Evolutionary conservation across 2,329 filamentous ascomycete genomes (phyloP), one percentile per base, ranked within the genome.

Genomic region (Diaporthe sp.): DNA sequence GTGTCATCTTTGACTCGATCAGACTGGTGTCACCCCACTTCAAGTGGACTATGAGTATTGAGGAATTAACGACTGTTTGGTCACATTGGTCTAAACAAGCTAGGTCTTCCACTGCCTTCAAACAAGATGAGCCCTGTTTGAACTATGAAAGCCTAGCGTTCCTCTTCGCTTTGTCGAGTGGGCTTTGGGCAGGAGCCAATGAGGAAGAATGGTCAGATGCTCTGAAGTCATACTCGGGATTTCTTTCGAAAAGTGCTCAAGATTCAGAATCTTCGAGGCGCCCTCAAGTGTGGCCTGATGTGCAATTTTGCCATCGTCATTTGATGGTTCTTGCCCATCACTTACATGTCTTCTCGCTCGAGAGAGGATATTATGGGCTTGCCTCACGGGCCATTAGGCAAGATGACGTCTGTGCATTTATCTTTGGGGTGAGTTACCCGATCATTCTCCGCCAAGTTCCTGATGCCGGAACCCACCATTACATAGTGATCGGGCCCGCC

Each of bases 171-270:
- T 60, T 38, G 19, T 9, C 19, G 4, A 6, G 0, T 3, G 55
- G 55, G 10, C 2, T 2, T 1, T n/a, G 2, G 9, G 0, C 3
- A 35, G 19, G 54, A 8, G 3, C 3, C 8, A 5, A 2, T 1
- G 0, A 10, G 0, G 54, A 58, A 35, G 19, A 58, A 12, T 58
- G 54, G 54, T 17, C 8, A 22, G 30, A 10, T 4, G n/a, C 2
- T 4, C 22, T 38, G 4, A 15, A 38, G 19, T 60, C 35, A 1
- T 60, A 38, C 22, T 13, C 33, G 1, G 13, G 8, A 1, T 25
- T 60, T 15, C 55, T 60, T 3, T 33, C 15, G 10, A 15, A 25
- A 9, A 60, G 22, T 3, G 22, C 10, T 12, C 8, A 10, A 38
- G 33, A 13, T 7, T 13, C 33, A 25, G 12, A 2, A 6, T 57